A percentile compares a stretch with the other conserved stretches of the same genome.
phyloP scores from a whole-genome alignment of 208 protist species.

The Acanthamoeba healyi region DNA sequence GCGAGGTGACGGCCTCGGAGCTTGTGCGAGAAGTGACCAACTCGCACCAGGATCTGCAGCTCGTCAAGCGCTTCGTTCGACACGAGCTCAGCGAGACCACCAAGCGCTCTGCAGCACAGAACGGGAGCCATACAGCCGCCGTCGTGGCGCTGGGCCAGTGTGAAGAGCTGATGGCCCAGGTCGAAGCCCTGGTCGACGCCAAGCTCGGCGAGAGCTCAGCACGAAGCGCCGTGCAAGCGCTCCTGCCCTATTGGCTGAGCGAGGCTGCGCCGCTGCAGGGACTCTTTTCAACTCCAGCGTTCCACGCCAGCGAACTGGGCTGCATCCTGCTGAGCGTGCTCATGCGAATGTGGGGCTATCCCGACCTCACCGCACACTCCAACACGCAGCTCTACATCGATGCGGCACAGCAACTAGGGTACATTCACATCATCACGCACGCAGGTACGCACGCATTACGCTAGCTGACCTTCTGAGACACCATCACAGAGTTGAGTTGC shows the following conservation, averaged over 20 bases:
- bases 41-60: not conserved
- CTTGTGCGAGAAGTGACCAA: not conserved
- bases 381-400: not conserved
- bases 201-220: not conserved
- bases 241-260: conserved; percentile 42
- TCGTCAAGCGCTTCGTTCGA: not conserved
- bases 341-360: not conserved
- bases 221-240: not conserved
- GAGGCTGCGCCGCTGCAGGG: not conserved
- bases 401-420: not conserved
- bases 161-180: not conserved
- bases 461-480: not conserved
- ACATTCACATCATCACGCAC: not conserved
- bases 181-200: not conserved
- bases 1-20: no score
- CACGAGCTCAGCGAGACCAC: not conserved
- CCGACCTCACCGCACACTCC: not conserved
- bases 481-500: not conserved
- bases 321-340: not conserved
- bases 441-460: no score
- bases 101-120: not conserved
- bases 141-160: not conserved
- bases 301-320: not conserved
- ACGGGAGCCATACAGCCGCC: no score
- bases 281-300: not conserved